Base-by-base conservation (phyloP, 192 early-diverging fungal genomes). In the Linnemannia schmuckeri region DNA sequence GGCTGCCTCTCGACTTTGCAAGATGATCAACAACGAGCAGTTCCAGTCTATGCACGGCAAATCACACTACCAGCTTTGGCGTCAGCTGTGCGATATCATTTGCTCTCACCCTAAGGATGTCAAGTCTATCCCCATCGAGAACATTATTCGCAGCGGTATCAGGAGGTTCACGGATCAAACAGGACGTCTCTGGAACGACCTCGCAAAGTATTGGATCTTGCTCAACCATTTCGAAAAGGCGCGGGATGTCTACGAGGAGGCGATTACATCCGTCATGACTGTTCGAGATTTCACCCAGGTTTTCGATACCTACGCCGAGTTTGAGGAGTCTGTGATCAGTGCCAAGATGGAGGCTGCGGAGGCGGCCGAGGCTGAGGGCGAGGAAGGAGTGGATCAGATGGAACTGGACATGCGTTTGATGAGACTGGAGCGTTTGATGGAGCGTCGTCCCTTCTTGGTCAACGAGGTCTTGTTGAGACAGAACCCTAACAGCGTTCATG, bases 221-320 rank as follows among this genome's bases (percentile, higher is more conserved):
- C 87, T 91, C 24, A 93, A 92, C 17, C 92, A 95, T 76, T 92
- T 96, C 80, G 98, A 98, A 80, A 95, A 92, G 70, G 98, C 99
- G 5, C 88, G 98, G 18, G 98, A 98, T 87, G 94, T 99, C 2
- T 99, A 95, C 80, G 99, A 99, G 88, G 97, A 99, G 88, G 98
- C 95, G 0, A 88, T 99, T 76, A 88, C 83, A 1, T 90, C 88
- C 0, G 98, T 98, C 3, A 90, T 87, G 78, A 98, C 95, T 0
- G 95, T 99, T 49, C 92, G 95, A 15, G 98, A 99, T 84, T 99
- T 99, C 79, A 94, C 97, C 0, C 92, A 96, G 79, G 95, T 99
- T 78, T 99, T 99, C 92, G 97, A 99, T 80, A 95, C 97, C 2
- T 99, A 99, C 83, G 96, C 97, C 17, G 94, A 98, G 72, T 95